phyloP scores from a whole-genome alignment of 495 filamentous ascomycete species.

The Trichocladium antarcticum region DNA sequence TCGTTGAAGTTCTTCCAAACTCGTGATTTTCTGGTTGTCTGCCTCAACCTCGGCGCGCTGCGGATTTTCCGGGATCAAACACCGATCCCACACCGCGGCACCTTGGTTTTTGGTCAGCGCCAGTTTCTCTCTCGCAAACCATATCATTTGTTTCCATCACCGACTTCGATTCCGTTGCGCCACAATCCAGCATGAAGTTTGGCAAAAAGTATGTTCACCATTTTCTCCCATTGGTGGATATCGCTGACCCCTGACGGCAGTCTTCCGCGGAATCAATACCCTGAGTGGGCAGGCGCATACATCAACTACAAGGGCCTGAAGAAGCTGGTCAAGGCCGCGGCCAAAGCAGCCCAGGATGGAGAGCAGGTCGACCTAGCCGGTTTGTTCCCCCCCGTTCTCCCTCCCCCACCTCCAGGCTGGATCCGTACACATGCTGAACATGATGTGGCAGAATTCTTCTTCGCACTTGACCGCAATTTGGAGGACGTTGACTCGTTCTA shows the following conservation, averaged over 20 bases:
- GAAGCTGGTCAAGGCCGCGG: constrained; percentile 76
- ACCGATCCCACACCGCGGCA: too few species aligned
- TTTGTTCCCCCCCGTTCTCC: constrained; percentile 17
- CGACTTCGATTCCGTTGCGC: background rate
- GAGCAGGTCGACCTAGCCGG: constrained; percentile 69
- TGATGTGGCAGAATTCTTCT: constrained; percentile 67
- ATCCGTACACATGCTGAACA: constrained; percentile 5
- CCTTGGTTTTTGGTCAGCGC: too few species aligned
- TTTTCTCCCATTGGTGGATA: background rate
- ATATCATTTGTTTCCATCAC: too few species aligned
- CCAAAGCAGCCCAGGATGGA: constrained; percentile 50
- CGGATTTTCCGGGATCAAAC: too few species aligned
- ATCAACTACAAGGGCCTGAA: constrained; percentile 96
- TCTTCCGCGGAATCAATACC: constrained; percentile 85
- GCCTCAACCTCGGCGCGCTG: too few species aligned
- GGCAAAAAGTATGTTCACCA: constrained; percentile 48
- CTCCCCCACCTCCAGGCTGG: background rate
- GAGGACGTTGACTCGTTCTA: constrained; percentile 93
- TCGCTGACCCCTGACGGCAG: constrained; percentile 28
- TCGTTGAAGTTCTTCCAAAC: too few species aligned
- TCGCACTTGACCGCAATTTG: constrained; percentile 85
- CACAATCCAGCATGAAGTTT: constrained; percentile 58
- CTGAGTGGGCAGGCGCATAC: constrained; percentile 86
- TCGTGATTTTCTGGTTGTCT: too few species aligned
- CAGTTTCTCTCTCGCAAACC: too few species aligned